Conservation (phyloP, 192 early-diverging fungal genomes). For the Rhizoclosmatium globosum region DNA sequence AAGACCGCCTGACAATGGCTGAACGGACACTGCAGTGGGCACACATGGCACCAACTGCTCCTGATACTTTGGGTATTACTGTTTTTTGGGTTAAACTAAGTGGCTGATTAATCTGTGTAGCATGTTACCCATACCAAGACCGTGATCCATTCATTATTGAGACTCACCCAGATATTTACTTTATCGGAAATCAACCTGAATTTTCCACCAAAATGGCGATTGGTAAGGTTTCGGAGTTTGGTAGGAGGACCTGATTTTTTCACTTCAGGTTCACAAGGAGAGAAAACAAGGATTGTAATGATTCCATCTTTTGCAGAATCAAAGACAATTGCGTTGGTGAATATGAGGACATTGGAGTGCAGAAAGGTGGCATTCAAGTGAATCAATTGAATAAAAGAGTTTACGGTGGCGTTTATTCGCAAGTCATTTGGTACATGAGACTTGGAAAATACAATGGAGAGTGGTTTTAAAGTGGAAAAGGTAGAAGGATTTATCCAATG, state of each 20-base stretch:
- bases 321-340: slow-evolving; percentile 78
- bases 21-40: slow-evolving; percentile 79
- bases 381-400: background rate
- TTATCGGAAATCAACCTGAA: slow-evolving; percentile 85
- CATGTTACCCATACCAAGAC: slow-evolving; percentile 91
- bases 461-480: background rate
- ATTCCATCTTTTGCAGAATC: slow-evolving; percentile 80
- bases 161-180: slow-evolving; percentile 82
- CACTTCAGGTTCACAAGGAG: slow-evolving; percentile 58
- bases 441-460: background rate
- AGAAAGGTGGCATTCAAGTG: slow-evolving; percentile 23
- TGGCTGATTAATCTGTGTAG: slow-evolving; percentile 43
- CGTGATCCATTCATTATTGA: slow-evolving; percentile 88
- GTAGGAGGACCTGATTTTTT: background rate
- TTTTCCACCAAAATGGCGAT: slow-evolving; percentile 66
- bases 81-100: background rate
- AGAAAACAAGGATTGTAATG: slow-evolving; percentile 72
- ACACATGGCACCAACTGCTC: slow-evolving; percentile 91
- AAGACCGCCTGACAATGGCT: slow-evolving; percentile 76
- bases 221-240: slow-evolving; percentile 34
- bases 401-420: too few species aligned
- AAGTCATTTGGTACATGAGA: too few species aligned
- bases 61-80: slow-evolving; percentile 87
- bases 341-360: slow-evolving; percentile 72
- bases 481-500: slow-evolving; percentile 74